Evolutionary conservation across 257 asterid species (phyloP), one percentile per base, ranked within the genome.

Genomic region (Coffea eugenioides): DNA sequence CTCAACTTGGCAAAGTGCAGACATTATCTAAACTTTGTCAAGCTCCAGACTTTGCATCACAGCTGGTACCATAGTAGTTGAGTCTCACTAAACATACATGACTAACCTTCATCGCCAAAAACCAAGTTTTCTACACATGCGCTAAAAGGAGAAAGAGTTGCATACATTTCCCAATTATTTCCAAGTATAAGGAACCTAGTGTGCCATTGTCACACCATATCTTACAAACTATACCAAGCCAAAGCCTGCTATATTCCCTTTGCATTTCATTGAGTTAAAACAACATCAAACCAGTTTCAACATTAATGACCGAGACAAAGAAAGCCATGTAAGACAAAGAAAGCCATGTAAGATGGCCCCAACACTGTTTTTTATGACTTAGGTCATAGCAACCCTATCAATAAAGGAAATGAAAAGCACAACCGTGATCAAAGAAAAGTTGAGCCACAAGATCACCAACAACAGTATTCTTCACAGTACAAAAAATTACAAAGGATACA

Each of bases 401-500:
- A 21, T 9, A 36, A 9, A 34, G 69, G 69, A 8, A n/a, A 16
- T 71, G 72, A 71, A 56, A 66, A 66, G 39, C 41, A 67, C 5
- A 39, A 49, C 36, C 25, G 14, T 13, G 45, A 68, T 77, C 46
- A 46, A 39, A 34, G 51, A 34, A 34, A 64, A n/a, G n/a, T 62
- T 61, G 41, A 12, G 51, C 11, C 71, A 69, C 56, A 46, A 21
- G 70, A 73, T n/a, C 2, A 65, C 51, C 57, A 76, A 81, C 73
- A 70, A 36, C 77, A 61, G n/a, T 46, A 68, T 71, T 67, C 57
- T 61, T 75, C 61, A 54, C 75, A 65, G 67, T 34, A 75, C 57
- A 41, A 56, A 73, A 79, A 34, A 76, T 51, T 71, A 76, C 56
- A 20, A 54, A 77, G 96, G 98, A 96, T 96, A 96, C 97, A 80